These are phyloP conservation scores for Epichloe typhina DNA, from an alignment of 2,329 filamentous ascomycete genomes.

Conservation along the genomic window DNA sequence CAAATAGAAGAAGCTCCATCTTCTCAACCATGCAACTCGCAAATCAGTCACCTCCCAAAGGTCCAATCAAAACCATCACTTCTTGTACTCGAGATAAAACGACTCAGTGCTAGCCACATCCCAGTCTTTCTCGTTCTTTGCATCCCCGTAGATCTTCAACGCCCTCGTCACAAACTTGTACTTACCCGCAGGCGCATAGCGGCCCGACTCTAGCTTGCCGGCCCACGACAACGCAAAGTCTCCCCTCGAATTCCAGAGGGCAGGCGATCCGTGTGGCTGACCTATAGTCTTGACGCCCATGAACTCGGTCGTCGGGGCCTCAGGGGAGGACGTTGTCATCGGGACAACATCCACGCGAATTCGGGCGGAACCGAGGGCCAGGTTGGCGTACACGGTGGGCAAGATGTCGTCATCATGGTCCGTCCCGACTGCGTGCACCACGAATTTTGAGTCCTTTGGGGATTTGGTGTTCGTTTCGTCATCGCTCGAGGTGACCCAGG, in stretches of 20 bases:
- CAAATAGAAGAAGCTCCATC: too few relatives aligned
- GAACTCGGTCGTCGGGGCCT: conserved; percentile 14
- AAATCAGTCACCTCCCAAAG: too few relatives aligned
- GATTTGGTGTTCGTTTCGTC: conserved; percentile 14
- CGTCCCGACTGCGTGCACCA: conserved; percentile 24
- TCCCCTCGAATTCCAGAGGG: conserved; percentile 16
- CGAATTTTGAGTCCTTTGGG: conserved; percentile 23
- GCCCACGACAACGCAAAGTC: conserved; percentile 23
- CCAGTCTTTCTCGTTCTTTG: conserved; percentile 27
- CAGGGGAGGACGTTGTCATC: conserved; percentile 14
- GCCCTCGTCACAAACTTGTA: conserved; percentile 36
- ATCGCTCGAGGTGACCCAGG: conserved; percentile 16
- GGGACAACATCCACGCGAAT: conserved; percentile 31
- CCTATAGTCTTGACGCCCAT: conserved; percentile 27
- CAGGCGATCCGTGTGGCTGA: conserved; percentile 26
- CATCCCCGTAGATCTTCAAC: conserved; percentile 35
- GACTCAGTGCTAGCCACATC: conserved; percentile 26
- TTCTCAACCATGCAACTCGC: neutral
- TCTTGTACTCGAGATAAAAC: conserved; percentile 30
- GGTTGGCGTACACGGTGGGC: conserved; percentile 24
- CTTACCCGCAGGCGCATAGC: conserved; percentile 29
- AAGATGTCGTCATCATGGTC: conserved; percentile 17
- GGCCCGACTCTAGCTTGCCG: conserved; percentile 30
- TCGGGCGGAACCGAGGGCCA: conserved; percentile 31
- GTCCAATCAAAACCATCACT: neutral